These are phyloP conservation scores for Backusella macrospora DNA, from an alignment of 192 early-diverging fungal genomes.

Conservation along the genomic window DNA sequence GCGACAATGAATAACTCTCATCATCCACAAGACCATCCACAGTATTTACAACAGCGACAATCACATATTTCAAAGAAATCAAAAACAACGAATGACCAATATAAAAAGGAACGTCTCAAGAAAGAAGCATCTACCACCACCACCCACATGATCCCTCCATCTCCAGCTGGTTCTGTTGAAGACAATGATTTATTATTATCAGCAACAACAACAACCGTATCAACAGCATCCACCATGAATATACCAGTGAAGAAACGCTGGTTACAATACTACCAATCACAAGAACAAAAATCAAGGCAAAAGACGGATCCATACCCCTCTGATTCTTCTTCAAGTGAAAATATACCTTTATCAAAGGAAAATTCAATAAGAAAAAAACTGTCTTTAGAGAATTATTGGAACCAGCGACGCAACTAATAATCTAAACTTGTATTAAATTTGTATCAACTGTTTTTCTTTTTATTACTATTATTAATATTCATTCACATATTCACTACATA, in stretches of 20 bases:
- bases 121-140: neutral
- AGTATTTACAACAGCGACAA: neutral
- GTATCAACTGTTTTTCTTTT: neutral
- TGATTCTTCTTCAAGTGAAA: slow-evolving; percentile 9
- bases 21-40: neutral
- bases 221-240: too few relatives aligned
- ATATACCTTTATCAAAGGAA: slow-evolving; percentile 7
- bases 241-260: neutral
- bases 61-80: neutral
- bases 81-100: neutral
- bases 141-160: neutral
- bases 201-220: neutral
- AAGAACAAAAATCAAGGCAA: neutral
- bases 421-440: too few relatives aligned
- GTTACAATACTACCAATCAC: neutral
- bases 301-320: neutral
- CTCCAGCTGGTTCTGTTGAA: slow-evolving; percentile 13
- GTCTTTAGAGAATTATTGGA: slow-evolving; percentile 8
- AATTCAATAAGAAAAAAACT: neutral
- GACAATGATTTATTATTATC: neutral
- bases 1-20: neutral
- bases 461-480: neutral
- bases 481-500: too few relatives aligned
- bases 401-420: neutral
- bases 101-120: neutral